A percentile compares a stretch with the other conserved stretches of the same genome.
Conservation (phyloP, 805 yeast genomes). For the Metschnikowia similis region DNA sequence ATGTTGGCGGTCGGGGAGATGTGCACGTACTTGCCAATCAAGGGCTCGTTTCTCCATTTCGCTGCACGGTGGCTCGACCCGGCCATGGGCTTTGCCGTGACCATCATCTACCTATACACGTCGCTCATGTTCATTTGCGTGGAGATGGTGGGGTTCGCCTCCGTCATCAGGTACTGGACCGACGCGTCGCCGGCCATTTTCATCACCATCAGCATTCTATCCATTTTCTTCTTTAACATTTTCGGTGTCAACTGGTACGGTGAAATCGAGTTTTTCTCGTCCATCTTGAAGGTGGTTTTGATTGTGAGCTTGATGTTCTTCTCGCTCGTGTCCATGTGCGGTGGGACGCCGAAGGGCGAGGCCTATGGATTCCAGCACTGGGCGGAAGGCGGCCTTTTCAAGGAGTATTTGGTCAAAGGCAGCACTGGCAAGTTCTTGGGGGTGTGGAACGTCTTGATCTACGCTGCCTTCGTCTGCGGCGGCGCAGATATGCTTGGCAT, state of each 20-base stretch:
- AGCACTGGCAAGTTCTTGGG: constrained; percentile 61
- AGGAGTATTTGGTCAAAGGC: constrained; percentile 35
- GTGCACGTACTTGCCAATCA: constrained; percentile 34
- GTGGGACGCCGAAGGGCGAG: constrained; percentile 32
- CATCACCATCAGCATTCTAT: constrained; percentile 27
- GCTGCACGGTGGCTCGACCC: constrained; percentile 35
- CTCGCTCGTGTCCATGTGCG: constrained; percentile 36
- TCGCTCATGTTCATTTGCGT: constrained; percentile 31
- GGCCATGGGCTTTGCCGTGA: constrained; percentile 33
- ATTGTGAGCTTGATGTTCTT: constrained; percentile 37
- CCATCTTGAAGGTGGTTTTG: constrained; percentile 20
- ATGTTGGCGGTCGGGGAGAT: constrained; percentile 37
- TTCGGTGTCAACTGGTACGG: constrained; percentile 22
- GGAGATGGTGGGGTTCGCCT: constrained; percentile 31
- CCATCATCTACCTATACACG: constrained; percentile 31
- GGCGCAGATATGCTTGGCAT: constrained; percentile 38
- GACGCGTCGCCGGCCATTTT: constrained; percentile 30
- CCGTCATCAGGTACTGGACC: constrained; percentile 28
- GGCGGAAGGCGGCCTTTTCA: constrained; percentile 31
- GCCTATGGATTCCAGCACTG: constrained; percentile 36
- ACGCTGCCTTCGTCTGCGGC: constrained; percentile 63
- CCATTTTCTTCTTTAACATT: constrained; percentile 27
- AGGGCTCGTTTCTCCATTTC: constrained; percentile 32
- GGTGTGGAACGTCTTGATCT: constrained; percentile 57
- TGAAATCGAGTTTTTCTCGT: constrained; percentile 19